Evolutionary conservation across 176 grass and related monocot genomes (phyloP).

Genomic region (Raddia guianensis): DNA sequence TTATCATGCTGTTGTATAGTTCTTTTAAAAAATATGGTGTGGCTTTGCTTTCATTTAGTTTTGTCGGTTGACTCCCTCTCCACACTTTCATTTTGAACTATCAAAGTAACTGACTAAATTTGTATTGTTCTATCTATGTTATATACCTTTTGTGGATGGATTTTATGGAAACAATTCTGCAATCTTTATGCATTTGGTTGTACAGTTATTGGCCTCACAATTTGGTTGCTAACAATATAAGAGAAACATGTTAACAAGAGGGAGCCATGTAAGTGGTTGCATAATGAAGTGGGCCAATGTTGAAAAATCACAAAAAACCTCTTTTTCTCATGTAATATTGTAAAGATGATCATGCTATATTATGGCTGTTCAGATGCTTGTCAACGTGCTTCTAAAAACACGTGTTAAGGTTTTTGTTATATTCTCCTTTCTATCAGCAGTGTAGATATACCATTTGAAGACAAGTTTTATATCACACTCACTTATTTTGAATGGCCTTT

Average conservation of each 20-base stretch:
- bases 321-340: background rate
- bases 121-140: background rate
- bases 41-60: background rate
- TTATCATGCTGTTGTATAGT: background rate
- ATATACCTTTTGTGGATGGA: background rate
- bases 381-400: background rate
- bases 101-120: constrained; percentile 15
- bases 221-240: background rate
- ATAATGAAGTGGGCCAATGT: background rate
- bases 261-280: background rate
- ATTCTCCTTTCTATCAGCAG: background rate
- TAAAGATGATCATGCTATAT: background rate
- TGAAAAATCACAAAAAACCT: background rate
- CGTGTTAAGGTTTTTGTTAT: background rate
- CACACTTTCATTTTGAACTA: background rate
- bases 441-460: background rate
- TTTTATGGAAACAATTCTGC: background rate
- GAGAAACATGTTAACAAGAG: background rate
- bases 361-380: background rate
- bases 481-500: constrained; percentile 7
- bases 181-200: background rate
- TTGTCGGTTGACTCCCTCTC: background rate
- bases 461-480: background rate
- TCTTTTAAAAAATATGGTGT: background rate
- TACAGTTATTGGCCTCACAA: background rate